These are phyloP conservation scores for Nicotiana sylvestris DNA, from an alignment of 257 asterid genomes.

Conservation along the genomic window DNA sequence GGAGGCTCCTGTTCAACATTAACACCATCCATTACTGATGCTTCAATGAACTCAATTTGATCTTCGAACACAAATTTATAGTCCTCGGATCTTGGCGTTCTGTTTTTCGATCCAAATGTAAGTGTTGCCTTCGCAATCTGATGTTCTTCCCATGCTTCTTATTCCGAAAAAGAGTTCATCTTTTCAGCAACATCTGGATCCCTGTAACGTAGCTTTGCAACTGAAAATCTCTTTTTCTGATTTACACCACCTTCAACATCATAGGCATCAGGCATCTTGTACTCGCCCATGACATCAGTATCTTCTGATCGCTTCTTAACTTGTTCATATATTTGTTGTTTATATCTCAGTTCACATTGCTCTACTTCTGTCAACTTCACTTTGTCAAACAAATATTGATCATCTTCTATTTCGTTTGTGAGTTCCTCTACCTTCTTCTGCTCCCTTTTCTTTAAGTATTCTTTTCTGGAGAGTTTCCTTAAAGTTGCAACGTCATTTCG, in stretches of 20 bases:
- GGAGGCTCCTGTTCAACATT: constrained; percentile 57
- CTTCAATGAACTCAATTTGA: constrained; percentile 33
- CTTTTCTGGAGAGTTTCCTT: constrained; percentile 76
- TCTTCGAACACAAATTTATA: constrained; percentile 30
- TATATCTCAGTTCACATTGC: too few species aligned
- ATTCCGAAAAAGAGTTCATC: constrained; percentile 93
- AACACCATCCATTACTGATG: constrained; percentile 68
- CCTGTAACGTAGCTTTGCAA: too few species aligned
- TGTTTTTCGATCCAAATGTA: constrained; percentile 67
- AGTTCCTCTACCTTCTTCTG: constrained; percentile 78
- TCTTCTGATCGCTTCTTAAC: too few species aligned
- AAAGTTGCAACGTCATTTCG: constrained; percentile 50
- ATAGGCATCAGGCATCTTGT: too few species aligned
- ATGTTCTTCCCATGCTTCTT: constrained; percentile 98
- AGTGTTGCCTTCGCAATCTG: constrained; percentile 88
- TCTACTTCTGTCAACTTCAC: constrained; percentile 52
- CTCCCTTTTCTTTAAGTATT: constrained; percentile 87
- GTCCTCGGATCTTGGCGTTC: constrained; percentile 47
- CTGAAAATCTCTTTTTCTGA: too few species aligned
- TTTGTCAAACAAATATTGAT: constrained; percentile 65
- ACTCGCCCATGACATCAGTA: too few species aligned
- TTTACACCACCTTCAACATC: too few species aligned
- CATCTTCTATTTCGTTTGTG: constrained; percentile 84
- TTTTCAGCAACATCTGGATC: constrained; percentile 49
- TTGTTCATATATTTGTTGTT: too few species aligned